A percentile compares a stretch with the other conserved stretches of the same genome.
Conservation (phyloP, 495 filamentous ascomycete species). For the Lichenothelia convexa region DNA sequence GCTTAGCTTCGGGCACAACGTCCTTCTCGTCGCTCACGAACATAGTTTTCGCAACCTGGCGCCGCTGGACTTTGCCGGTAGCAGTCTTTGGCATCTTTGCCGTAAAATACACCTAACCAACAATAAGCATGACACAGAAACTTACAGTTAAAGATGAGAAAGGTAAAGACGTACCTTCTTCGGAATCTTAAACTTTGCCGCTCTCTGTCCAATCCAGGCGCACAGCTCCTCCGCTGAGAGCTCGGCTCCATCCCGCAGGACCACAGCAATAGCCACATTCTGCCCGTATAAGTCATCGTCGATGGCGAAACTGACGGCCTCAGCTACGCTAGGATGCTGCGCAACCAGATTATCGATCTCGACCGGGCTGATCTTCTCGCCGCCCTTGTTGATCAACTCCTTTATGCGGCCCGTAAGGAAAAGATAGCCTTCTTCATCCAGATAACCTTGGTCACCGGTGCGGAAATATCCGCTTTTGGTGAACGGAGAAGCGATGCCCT, state of each 20-base stretch:
- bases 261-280: constrained; percentile 60
- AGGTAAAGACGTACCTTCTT: constrained; percentile 46
- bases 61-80: constrained; percentile 72
- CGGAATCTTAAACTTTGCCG: constrained; percentile 73
- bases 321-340: constrained; percentile 45
- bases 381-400: constrained; percentile 26
- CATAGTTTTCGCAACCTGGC: constrained; percentile 67
- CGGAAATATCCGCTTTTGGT: constrained; percentile 56
- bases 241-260: constrained; percentile 40
- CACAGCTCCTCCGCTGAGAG: constrained; percentile 38
- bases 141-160: too few species aligned
- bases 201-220: constrained; percentile 42
- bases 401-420: constrained; percentile 26
- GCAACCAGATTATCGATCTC: constrained; percentile 66
- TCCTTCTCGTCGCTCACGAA: too few species aligned
- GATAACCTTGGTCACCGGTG: constrained; percentile 66
- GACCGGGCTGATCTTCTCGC: constrained; percentile 39
- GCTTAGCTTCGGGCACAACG: too few species aligned
- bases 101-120: constrained; percentile 49
- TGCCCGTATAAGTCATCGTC: constrained; percentile 63
- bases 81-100: constrained; percentile 73
- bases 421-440: constrained; percentile 34
- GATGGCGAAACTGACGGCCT: constrained; percentile 69
- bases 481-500: constrained; percentile 53
- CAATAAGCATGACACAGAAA: too few species aligned